Conservation (phyloP, 2,329 filamentous ascomycete genomes). For the Furcasterigmium furcatum region DNA sequence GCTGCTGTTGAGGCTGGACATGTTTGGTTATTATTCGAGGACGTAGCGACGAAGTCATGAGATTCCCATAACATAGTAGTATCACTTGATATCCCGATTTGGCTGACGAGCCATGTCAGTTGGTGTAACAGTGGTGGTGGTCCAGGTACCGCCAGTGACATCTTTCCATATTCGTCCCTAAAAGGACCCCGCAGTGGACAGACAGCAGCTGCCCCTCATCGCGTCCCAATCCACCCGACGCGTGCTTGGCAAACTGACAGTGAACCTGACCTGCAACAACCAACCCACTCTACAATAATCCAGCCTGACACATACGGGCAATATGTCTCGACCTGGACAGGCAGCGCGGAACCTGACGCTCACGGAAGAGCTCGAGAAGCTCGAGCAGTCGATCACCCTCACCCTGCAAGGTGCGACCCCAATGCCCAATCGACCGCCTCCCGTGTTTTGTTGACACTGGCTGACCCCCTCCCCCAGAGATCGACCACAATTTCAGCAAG, state of each 20-base stretch:
- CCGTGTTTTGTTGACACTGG: slow-evolving; percentile 5
- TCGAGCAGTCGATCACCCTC: slow-evolving; percentile 95
- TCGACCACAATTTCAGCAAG: slow-evolving; percentile 97
- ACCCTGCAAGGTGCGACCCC: slow-evolving; percentile 74
- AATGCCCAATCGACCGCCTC: neutral
- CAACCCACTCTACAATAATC: too few species aligned
- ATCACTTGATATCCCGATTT: too few species aligned
- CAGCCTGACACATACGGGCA: slow-evolving; percentile 1
- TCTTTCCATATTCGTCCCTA: neutral
- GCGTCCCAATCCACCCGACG: slow-evolving; percentile 16
- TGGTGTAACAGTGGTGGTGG: too few species aligned
- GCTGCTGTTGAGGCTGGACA: slow-evolving; percentile 66
- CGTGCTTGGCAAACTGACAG: neutral
- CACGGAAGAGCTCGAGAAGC: slow-evolving; percentile 90
- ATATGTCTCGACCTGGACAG: slow-evolving; percentile 48
- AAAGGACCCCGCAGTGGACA: too few species aligned
- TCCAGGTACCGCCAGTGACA: neutral
- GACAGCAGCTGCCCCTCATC: slow-evolving; percentile 26
- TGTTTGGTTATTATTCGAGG: slow-evolving; percentile 61
- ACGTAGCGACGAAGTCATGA: slow-evolving; percentile 4
- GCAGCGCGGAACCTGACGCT: slow-evolving; percentile 64
- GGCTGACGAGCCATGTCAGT: too few species aligned
- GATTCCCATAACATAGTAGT: too few species aligned
- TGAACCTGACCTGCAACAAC: neutral
- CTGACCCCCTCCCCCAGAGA: slow-evolving; percentile 58